A percentile compares a stretch with the other conserved stretches of the same genome.
phyloP scores from a whole-genome alignment of 2,329 filamentous ascomycete genomes.

The Cryphonectria japonica region DNA sequence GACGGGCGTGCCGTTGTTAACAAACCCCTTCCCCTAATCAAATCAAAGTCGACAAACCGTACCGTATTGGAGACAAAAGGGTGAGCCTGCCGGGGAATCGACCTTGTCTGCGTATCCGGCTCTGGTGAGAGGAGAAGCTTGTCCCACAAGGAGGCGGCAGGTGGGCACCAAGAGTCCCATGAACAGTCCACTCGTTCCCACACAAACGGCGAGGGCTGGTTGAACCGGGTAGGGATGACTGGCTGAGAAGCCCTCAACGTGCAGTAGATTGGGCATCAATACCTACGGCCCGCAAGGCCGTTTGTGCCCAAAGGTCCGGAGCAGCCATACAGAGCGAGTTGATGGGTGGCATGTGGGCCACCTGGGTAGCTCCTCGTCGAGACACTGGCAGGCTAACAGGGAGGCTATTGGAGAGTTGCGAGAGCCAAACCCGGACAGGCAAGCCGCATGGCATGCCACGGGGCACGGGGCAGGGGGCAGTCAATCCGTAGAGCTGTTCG shows the following conservation, averaged over 20 bases:
- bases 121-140: background rate
- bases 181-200: slow-evolving; percentile 16
- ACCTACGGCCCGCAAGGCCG: slow-evolving; percentile 33
- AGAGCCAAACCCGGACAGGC: slow-evolving; percentile 7
- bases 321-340: slow-evolving; percentile 11
- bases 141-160: slow-evolving; percentile 15
- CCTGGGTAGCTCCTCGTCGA: background rate
- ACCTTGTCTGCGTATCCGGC: background rate
- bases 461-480: background rate
- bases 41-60: background rate
- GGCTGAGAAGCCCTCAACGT: slow-evolving; percentile 34
- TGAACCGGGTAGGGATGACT: slow-evolving; percentile 31
- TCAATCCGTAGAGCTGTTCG: background rate
- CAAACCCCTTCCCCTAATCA: background rate
- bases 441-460: slow-evolving; percentile 17
- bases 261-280: slow-evolving; percentile 39
- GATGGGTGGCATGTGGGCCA: slow-evolving; percentile 6
- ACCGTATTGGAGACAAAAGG: background rate
- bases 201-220: slow-evolving; percentile 12
- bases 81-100: background rate
- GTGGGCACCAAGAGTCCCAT: slow-evolving; percentile 11
- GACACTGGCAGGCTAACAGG: slow-evolving; percentile 9
- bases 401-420: background rate
- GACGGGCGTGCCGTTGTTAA: background rate
- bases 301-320: slow-evolving; percentile 38